Evolutionary conservation across 345 rosid species (phyloP), one percentile per base, ranked within the genome.

Genomic region (Linum usitatissimum): DNA sequence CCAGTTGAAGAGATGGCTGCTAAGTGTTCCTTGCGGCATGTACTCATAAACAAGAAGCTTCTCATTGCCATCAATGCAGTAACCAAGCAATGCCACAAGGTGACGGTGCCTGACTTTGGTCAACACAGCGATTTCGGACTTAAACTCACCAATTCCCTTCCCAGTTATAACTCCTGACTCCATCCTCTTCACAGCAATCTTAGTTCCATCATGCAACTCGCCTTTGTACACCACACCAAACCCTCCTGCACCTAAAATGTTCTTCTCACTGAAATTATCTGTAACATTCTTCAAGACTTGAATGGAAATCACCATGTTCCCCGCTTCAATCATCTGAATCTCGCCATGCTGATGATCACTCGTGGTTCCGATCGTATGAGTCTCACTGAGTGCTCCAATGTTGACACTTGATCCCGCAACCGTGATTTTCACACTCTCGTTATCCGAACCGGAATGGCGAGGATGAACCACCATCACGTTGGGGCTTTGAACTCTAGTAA

Each of bases 251-350:
- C 59, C 59, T 14, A 55, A 19, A 18, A 55, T 55, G 59, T 55
- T 55, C 30, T 55, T 28, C 30, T 55, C 59, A 55, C 59, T 55
- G 59, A 55, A 55, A 13, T 55, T 55, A 28, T 55, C 30, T 6
- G 59, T 55, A 18, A 55, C 59, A 19, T 19, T 55, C 59, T 19
- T 55, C 30, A 55, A 30, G 30, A 55, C 59, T 55, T 55, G 59
- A 14, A 55, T 55, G 6, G 59, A 55, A 55, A 55, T 55, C 28
- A 55, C 59, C 59, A 55, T 55, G 30, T 55, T 55, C 59, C 59
- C 59, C 18, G 59, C 6, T 28, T 55, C 59, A 18, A 55, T 28
- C 59, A 55, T 55, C 14, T 55, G 59, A 55, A 55, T 55, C 8
- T 55, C 59, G 1, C 59, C 59, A 20, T 55, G 59, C 59, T 55